Base-by-base conservation (phyloP, 192 early-diverging fungal genomes). In the Bifiguratus adelaidae region DNA sequence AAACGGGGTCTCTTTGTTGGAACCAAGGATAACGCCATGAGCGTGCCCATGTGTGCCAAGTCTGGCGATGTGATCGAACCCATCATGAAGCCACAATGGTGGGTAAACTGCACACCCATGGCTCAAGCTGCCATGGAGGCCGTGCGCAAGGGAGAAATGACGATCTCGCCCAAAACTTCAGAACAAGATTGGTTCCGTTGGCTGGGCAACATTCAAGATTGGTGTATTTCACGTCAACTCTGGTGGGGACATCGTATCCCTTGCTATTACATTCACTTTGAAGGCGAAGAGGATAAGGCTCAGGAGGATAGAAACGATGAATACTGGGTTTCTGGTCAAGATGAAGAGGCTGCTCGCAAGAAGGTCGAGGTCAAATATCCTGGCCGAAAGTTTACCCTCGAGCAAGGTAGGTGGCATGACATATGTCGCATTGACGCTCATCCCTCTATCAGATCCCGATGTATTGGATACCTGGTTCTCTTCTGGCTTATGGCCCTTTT, bases 391-490 rank as follows among this genome's bases (percentile, higher is more conserved):
- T 89, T 95, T 45, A 74, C 78, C 33, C 68, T 99, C 54, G 87
- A 91, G 67, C 93, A 92, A 70, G 37, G 37, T 40, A n/a, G n/a
- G n/a, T n/a, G n/a, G n/a, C n/a, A n/a, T n/a, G n/a, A n/a, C n/a
- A 40, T 40, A 40, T 13, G 15, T 40, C 15, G 6, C 22, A 20
- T 40, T 40, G 37, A 7, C 13, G 37, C 22, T 40, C 18, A 15
- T 5, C 12, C 13, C 37, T 1, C 16, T 15, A 15, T 40, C 13
- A 40, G 92, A 95, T 62, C 85, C 85, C 24, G 96, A 99, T 72
- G 96, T 97, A 7, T 69, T 99, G 18, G 96, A 99, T 65, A 99
- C 96, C 4, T 97, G 96, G 96, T 99, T 99, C 68, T 95, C 93
- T 21, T 92, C 96, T 38, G 93, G 86, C 22, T 74, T 99, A 61